Base-by-base conservation (phyloP, 805 yeast genomes). In the Saccharomycopsis vini region DNA sequence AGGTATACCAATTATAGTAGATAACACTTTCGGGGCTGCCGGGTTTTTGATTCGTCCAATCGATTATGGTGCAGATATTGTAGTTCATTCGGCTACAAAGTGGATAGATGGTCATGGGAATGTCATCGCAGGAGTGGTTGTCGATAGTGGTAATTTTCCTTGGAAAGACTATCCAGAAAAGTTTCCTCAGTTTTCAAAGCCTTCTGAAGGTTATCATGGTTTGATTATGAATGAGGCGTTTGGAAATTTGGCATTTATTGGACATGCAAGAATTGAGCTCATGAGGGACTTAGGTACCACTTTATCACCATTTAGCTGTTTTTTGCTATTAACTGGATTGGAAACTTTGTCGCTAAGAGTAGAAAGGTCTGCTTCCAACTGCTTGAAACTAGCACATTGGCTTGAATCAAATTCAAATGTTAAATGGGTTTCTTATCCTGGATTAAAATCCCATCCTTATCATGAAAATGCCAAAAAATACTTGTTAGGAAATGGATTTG, bases 31-130 rank as follows among this genome's bases (percentile, higher is more conserved):
- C 56, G 97, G 95, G 59, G 96, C 96, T 36, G 97, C 95, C 63
- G 97, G 97, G 40, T 88, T 66, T 69, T 75, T 84, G 56, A 75
- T 85, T 48, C 78, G 74, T 53, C 97, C 97, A 50, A 65, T 89
- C 53, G 83, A 83, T 50, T 81, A 75, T 57, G 97, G 97, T 53
- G 97, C 87, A 38, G 96, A 89, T 61, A 81, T 89, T 52, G 82
- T 90, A 26, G 83, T 83, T 18, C 95, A 89, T 63, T 88, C 96
- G 49, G 95, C 96, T 44, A 89, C 97, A 47, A 89, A 89, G 64
- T 90, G 96, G 96, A 89, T 89, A 53, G 95, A 95, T 51, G 97
- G 97, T 47, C 97, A 89, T 60, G 97, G 97, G 60, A 87, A 84
- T 45, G 86, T 96, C 36, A 80, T 89, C 62, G 97, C 83, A 43